Evolutionary conservation across 768 basidiomycete species (phyloP).

Genomic region (Suillus clintonianus): DNA sequence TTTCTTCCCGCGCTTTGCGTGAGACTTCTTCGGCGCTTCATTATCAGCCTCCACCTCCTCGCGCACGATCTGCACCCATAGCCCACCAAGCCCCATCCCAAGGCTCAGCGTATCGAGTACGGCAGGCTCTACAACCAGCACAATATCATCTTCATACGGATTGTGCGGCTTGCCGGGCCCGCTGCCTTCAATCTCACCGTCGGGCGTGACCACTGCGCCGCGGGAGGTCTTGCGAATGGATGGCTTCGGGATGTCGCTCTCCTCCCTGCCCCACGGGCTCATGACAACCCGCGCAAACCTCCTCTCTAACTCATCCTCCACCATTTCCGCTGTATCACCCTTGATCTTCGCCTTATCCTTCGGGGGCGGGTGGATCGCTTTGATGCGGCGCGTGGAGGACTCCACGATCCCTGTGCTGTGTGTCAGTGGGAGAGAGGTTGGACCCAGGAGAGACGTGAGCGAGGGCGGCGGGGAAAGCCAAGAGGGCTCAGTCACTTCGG

Average conservation of each 20-base stretch:
- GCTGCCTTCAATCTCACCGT: constrained; percentile 12
- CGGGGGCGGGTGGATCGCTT: constrained; percentile 44
- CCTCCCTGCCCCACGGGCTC: constrained; percentile 53
- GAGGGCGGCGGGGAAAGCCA: constrained; percentile 24
- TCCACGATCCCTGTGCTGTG: constrained; percentile 70
- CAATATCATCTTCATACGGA: constrained; percentile 59
- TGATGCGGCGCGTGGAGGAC: constrained; percentile 60
- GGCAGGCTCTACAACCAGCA: constrained; percentile 52
- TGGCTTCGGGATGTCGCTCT: constrained; percentile 39
- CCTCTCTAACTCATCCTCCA: constrained; percentile 50
- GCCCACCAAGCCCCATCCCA: constrained; percentile 53
- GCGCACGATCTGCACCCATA: constrained; percentile 69
- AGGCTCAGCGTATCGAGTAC: constrained; percentile 40
- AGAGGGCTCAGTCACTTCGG: constrained; percentile 20
- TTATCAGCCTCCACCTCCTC: constrained; percentile 15
- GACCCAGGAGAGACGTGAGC: constrained; percentile 52
- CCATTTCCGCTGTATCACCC: constrained; percentile 17
- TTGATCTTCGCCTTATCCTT: constrained; percentile 11
- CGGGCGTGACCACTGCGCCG: constrained; percentile 34
- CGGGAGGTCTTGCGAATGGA: constrained; percentile 38
- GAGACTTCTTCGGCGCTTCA: constrained; percentile 5
- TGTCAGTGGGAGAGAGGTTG: constrained; percentile 57
- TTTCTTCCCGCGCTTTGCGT: constrained; percentile 22
- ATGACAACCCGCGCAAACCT: constrained; percentile 53
- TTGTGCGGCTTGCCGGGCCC: constrained; percentile 40